Conservation (phyloP, 2,329 filamentous ascomycete genomes). For the Hymenoscyphus albidus region DNA sequence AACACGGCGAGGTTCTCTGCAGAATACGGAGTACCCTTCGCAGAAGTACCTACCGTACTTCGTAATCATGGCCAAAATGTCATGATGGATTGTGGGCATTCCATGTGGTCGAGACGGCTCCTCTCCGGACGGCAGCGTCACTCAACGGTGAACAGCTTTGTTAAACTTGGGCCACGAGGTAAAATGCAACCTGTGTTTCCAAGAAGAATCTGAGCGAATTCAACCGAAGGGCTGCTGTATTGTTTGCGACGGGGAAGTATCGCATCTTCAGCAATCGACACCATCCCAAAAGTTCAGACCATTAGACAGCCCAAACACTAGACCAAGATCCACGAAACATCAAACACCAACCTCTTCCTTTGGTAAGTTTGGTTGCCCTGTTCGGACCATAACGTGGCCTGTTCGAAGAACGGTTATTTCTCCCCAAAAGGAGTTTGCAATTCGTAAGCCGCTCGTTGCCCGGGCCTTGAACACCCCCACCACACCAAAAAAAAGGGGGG, state of each 20-base stretch:
- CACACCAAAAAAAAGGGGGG: background rate
- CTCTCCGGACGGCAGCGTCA: slow-evolving; percentile 7
- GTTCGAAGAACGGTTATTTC: background rate
- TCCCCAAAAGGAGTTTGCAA: slow-evolving; percentile 4
- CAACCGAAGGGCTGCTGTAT: background rate
- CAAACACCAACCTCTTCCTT: slow-evolving; percentile 2
- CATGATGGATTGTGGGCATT: background rate
- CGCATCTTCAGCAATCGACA: background rate
- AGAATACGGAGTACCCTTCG: too few species aligned
- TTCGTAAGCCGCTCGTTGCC: background rate
- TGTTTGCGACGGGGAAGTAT: background rate
- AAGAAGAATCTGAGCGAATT: background rate
- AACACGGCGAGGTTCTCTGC: too few species aligned
- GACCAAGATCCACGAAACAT: slow-evolving; percentile 9
- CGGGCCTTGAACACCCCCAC: background rate
- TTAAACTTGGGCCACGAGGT: slow-evolving; percentile 9
- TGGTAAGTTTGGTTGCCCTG: background rate
- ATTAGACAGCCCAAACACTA: slow-evolving; percentile 3
- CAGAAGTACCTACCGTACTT: background rate
- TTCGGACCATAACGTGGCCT: background rate
- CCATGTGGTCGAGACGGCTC: slow-evolving; percentile 3
- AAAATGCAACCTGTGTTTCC: slow-evolving; percentile 9
- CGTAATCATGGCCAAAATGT: background rate
- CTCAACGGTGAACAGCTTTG: slow-evolving; percentile 11
- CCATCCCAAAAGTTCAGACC: slow-evolving; percentile 5